Conservation (phyloP, 2,329 filamentous ascomycete genomes). For the Stachybotrys echinatus region DNA sequence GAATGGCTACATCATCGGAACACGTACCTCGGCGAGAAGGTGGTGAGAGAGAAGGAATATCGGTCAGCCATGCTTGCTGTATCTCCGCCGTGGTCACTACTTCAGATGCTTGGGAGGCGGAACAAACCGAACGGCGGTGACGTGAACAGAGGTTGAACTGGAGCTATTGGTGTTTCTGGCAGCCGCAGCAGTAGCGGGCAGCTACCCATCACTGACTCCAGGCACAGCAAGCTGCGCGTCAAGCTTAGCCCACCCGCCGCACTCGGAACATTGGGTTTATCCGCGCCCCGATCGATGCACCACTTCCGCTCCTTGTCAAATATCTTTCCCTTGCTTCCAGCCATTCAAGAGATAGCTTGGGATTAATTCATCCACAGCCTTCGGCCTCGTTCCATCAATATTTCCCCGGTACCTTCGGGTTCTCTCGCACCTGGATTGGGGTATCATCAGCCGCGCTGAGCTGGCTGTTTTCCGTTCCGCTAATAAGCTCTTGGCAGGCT, state of each 20-base stretch:
- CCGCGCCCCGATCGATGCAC: too few species aligned
- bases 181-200: constrained; percentile 9
- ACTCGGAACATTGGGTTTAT: neutral
- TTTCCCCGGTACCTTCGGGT: constrained; percentile 14
- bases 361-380: neutral
- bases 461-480: constrained; percentile 21
- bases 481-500: neutral
- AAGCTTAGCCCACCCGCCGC: constrained; percentile 18
- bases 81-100: neutral
- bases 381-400: neutral
- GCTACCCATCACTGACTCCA: constrained; percentile 17
- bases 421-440: constrained; percentile 6
- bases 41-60: constrained; percentile 99
- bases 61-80: constrained; percentile 75
- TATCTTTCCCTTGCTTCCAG: too few species aligned
- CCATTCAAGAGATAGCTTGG: too few species aligned
- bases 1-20: constrained; percentile 18
- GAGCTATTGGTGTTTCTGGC: neutral
- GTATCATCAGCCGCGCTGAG: constrained; percentile 15
- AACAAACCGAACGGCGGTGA: neutral
- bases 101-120: neutral
- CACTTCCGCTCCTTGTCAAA: too few species aligned
- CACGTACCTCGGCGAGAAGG: constrained; percentile 95
- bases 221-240: constrained; percentile 34
- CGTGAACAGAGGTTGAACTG: neutral